Base-by-base conservation (phyloP, 1,139 yeast species). In the Nematodospora anomalae region DNA sequence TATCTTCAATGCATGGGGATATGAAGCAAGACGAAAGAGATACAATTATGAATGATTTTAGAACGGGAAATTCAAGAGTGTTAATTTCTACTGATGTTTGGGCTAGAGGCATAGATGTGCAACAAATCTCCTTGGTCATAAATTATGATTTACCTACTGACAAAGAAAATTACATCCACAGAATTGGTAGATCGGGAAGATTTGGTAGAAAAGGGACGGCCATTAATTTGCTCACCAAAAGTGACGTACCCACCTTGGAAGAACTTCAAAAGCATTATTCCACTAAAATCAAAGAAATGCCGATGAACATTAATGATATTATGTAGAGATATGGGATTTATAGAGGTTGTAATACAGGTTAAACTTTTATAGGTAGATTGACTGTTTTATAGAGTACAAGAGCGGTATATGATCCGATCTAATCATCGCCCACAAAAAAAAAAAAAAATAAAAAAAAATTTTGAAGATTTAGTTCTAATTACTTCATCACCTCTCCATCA, bases 21-120 rank as follows among this genome's bases (percentile, higher is more conserved):
- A 86, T 92, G 96, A 83, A 85, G 52, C 97, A 92, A 63, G 88
- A 83, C 41, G 96, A 90, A 54, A 73, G 97, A 58, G 96, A 89
- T 58, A 67, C 72, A 38, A 82, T 90, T 44, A 92, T 92, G 97
- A 79, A 78, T 52, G 97, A 89, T 54, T 84, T 84, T 59, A 67
- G 94, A 47, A 64, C 81, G 18, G 92, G 92, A 0, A 77, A 76
- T 47, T 81, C 89, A 6, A 72, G 97, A 40, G 96, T 92, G 7
- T 66, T 92, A 42, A 89, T 92, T 30, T 86, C 97, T 16, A 92
- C 98, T 4, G 97, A 92, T 60, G 94, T 92, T 30, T 89, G 96
- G 95, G 97, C 98, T 1, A 74, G 97, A 58, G 98, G 98, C 36
- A 90, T 90, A 39, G 97, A 90, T 60, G 97, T 90, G 18, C 98